Evolutionary conservation across 495 filamentous ascomycete species (phyloP).

Genomic region (Hapsidospora chrysogenum): DNA sequence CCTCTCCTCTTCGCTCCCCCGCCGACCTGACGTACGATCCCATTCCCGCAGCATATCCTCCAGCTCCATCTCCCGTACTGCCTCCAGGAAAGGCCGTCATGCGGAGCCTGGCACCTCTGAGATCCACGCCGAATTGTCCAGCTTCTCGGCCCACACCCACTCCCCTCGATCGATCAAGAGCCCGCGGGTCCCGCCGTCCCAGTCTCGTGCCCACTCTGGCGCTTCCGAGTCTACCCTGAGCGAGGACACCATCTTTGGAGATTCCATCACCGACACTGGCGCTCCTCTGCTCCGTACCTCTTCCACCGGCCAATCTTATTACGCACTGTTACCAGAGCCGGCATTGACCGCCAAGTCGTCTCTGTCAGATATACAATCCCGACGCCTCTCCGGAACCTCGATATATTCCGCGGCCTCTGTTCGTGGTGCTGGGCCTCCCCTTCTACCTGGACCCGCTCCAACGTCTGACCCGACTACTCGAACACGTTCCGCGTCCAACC

Average conservation of each 20-base stretch:
- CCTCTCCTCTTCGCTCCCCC: constrained; percentile 2
- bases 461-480: constrained; percentile 19
- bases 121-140: constrained; percentile 34
- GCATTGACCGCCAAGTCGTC: constrained; percentile 23
- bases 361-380: constrained; percentile 29
- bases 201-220: constrained; percentile 14
- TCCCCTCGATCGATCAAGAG: constrained; percentile 13
- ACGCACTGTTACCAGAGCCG: constrained; percentile 23
- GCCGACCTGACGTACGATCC: constrained; percentile 6
- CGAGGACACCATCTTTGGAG: constrained; percentile 8
- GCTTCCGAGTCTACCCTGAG: constrained; percentile 13
- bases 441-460: constrained; percentile 21
- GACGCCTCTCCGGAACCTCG: constrained; percentile 49
- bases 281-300: constrained; percentile 19
- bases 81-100: constrained; percentile 34
- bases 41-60: constrained; percentile 10
- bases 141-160: constrained; percentile 44
- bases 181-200: constrained; percentile 9
- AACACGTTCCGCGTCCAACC: constrained; percentile 15
- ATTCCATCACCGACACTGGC: constrained; percentile 13
- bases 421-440: constrained; percentile 29
- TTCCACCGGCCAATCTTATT: constrained; percentile 2
- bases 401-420: constrained; percentile 45
- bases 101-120: constrained; percentile 33
- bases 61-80: constrained; percentile 8